A percentile compares a stretch with the other conserved stretches of the same genome.
phyloP scores from a whole-genome alignment of 73 alveolate genomes.

The Blepharisma japonicum region DNA sequence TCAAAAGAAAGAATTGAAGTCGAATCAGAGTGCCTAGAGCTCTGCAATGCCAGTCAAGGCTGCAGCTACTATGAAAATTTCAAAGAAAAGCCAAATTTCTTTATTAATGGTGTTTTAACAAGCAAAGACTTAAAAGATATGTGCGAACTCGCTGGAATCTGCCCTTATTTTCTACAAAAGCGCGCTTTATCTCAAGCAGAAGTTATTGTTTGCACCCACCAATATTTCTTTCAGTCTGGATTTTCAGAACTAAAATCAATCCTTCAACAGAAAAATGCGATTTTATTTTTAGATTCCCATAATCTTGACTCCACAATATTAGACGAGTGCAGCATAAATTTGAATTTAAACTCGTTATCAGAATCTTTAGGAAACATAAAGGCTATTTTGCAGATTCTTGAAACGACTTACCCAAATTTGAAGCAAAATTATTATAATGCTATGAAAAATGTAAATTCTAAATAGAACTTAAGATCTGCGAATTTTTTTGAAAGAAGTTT shows the following conservation, averaged over 20 bases:
- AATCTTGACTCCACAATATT: background rate
- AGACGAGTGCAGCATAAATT: slow-evolving; percentile 6
- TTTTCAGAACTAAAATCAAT: background rate
- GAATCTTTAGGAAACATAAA: background rate
- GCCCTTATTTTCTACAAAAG: background rate
- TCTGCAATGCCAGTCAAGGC: no score
- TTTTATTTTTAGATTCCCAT: background rate
- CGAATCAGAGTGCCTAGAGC: no score
- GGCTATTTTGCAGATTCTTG: background rate
- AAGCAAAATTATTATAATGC: no score
- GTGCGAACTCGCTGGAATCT: background rate
- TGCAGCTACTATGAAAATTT: no score
- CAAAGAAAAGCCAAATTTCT: no score
- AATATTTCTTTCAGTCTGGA: background rate
- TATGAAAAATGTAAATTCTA: no score
- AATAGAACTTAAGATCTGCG: no score
- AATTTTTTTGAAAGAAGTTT: no score
- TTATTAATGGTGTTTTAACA: background rate
- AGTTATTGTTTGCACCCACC: slow-evolving; percentile 2
- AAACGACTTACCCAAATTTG: no score
- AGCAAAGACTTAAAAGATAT: background rate
- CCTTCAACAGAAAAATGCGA: background rate
- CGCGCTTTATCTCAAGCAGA: background rate
- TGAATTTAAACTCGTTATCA: background rate
- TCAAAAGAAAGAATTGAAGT: no score